Evolutionary conservation across 1,284 basidiomycete genomes (phyloP), one percentile per base, ranked within the genome.

Genomic region (Termitomyces sp.): DNA sequence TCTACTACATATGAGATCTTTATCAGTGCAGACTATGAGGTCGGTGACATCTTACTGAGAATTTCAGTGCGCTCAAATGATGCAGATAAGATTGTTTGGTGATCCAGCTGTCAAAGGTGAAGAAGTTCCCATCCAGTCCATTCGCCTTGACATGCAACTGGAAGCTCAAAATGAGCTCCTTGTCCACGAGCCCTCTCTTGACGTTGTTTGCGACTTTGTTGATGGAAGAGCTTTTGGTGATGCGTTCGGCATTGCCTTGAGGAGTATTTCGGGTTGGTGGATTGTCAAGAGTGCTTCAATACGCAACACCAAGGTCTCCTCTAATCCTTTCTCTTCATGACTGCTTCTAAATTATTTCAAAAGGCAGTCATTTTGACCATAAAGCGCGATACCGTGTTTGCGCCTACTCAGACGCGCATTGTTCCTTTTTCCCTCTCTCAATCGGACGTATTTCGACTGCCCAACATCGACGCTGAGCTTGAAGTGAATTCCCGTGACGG

Each of bases 11-110:
- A 81, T 59, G 74, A 80, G 52, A 62, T 83, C 15, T 78, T 80
- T 64, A 72, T 86, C 17, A 84, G 82, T 58, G 84, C 82, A 6
- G 86, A 90, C 62, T 88, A 88, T 61, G 90, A 92, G 75, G 86
- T 84, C 62, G 54, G 64, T 61, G 12, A 58, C n/a, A 40, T 21
- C 33, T 39, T 8, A 48, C 31, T 26, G 26, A 19, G n/a, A 46
- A 33, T 34, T 33, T 55, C 46, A 50, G n/a, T 43, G 42, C 5
- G 17, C 52, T 50, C 44, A 58, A 36, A 28, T 47, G 36, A 53
- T 24, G 47, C 24, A 90, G 87, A 90, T 92, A 56, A 73, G 89
- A 54, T 73, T 92, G 17, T 92, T 92, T 64, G 90, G 89, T 8
- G 88, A 89, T 64, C 87, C 89, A 1, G 67, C 63, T 38, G 68